Evolutionary conservation across 257 asterid species (phyloP).

Genomic region (Solanum sejunctum): DNA sequence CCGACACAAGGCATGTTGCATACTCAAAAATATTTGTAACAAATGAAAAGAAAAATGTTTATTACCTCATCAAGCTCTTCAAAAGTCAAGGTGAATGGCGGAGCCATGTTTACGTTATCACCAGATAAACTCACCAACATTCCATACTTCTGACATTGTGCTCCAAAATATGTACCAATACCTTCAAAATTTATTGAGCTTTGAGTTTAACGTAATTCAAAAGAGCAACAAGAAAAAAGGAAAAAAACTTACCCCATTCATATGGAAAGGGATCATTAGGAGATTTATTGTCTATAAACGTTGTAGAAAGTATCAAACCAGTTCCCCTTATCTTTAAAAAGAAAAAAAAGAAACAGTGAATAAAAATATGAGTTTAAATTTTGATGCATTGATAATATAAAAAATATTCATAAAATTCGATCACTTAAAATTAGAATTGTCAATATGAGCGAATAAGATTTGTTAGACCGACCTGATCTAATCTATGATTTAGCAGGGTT

Average conservation of each 20-base stretch:
- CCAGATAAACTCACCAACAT: conserved; percentile 78
- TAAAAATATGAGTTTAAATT: background rate
- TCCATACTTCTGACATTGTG: conserved; percentile 63
- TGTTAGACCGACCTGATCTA: too few relatives aligned
- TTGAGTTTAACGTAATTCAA: background rate
- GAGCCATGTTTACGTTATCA: conserved; percentile 77
- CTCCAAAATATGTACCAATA: conserved; percentile 73
- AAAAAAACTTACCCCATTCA: conserved; percentile 56
- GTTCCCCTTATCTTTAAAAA: conserved; percentile 68
- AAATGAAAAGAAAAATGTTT: background rate
- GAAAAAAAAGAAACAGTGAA: background rate
- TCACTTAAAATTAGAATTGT: too few relatives aligned
- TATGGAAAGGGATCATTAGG: conserved; percentile 74
- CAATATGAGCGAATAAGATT: too few relatives aligned
- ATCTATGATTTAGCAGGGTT: too few relatives aligned
- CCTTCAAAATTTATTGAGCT: conserved; percentile 2
- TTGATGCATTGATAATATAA: background rate
- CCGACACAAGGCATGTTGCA: background rate
- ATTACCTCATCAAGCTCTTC: conserved; percentile 15
- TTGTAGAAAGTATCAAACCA: conserved; percentile 78
- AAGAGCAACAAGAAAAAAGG: background rate
- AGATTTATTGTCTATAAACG: conserved; percentile 74
- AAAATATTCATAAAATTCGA: background rate
- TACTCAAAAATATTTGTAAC: background rate
- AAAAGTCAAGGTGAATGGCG: conserved; percentile 63